These are phyloP conservation scores for Thoreauomyces humboldtii DNA, from an alignment of 192 early-diverging fungal genomes.

Conservation along the genomic window DNA sequence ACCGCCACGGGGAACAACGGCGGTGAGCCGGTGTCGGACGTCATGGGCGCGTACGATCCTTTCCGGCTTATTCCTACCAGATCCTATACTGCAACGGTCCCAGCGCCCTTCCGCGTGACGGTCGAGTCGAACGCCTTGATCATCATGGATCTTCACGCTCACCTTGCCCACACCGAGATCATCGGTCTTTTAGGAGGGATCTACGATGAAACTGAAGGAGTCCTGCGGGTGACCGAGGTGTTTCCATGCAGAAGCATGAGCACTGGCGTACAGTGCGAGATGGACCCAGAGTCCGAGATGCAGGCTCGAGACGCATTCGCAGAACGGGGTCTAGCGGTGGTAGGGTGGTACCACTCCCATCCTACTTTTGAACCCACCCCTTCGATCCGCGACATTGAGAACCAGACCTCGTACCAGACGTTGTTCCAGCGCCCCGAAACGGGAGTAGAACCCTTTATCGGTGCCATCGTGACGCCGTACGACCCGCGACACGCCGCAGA, in stretches of 20 bases:
- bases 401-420: slow-evolving; percentile 81
- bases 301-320: slow-evolving; percentile 75
- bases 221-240: slow-evolving; percentile 60
- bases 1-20: slow-evolving; percentile 8
- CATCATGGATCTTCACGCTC: slow-evolving; percentile 91
- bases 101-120: slow-evolving; percentile 30
- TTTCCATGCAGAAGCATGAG: slow-evolving; percentile 82
- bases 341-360: slow-evolving; percentile 98
- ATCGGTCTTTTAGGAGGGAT: slow-evolving; percentile 89
- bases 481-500: slow-evolving; percentile 52
- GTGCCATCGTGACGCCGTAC: slow-evolving; percentile 84
- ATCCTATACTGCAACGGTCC: background rate
- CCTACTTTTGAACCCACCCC: slow-evolving; percentile 90
- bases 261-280: slow-evolving; percentile 89
- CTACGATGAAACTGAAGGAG: slow-evolving; percentile 47
- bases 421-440: slow-evolving; percentile 61
- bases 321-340: slow-evolving; percentile 57
- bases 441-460: slow-evolving; percentile 83
- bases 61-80: slow-evolving; percentile 37
- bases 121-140: slow-evolving; percentile 50
- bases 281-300: slow-evolving; percentile 87
- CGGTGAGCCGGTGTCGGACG: slow-evolving; percentile 13
- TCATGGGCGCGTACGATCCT: slow-evolving; percentile 28
- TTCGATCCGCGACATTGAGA: slow-evolving; percentile 86
- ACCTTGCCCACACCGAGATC: slow-evolving; percentile 87